A percentile compares a stretch with the other conserved stretches of the same genome.
Evolutionary conservation across 371 early-diverging fungal genomes (phyloP).

Genomic region (Syncephalastrum contaminatum): DNA sequence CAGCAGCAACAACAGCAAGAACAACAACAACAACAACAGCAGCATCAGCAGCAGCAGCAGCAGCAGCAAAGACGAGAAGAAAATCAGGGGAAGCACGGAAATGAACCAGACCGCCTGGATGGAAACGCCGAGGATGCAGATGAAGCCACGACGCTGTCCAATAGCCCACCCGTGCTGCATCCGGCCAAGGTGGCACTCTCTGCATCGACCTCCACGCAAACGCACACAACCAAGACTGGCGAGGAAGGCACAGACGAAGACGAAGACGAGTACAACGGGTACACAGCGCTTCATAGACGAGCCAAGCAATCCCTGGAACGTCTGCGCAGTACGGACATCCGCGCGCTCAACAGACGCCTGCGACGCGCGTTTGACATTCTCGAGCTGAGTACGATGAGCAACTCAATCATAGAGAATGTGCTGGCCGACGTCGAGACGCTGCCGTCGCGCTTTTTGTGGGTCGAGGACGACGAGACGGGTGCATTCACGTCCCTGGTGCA

Average conservation of each 20-base stretch:
- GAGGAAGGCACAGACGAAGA: constrained; percentile 3
- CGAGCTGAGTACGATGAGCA: constrained; percentile 71
- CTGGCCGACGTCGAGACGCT: constrained; percentile 58
- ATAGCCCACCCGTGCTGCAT: too few relatives aligned
- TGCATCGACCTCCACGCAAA: too few relatives aligned
- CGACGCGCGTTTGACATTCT: constrained; percentile 68
- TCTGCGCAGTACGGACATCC: constrained; percentile 54
- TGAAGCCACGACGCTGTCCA: too few relatives aligned
- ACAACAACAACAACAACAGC: constrained; percentile 4
- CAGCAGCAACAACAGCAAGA: constrained; percentile 11
- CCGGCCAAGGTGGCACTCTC: too few relatives aligned
- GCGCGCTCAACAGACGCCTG: constrained; percentile 60
- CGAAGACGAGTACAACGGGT: constrained; percentile 6
- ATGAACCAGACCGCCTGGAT: too few relatives aligned
- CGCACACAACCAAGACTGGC: neutral
- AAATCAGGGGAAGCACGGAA: too few relatives aligned
- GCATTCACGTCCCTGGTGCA: constrained; percentile 56
- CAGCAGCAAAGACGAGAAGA: too few relatives aligned
- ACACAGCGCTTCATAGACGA: constrained; percentile 17
- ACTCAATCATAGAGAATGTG: constrained; percentile 72
- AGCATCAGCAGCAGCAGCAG: too few relatives aligned
- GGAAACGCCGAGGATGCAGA: too few relatives aligned
- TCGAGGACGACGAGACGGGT: constrained; percentile 30
- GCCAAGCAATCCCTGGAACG: constrained; percentile 36
- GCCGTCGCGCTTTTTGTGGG: constrained; percentile 51